Evolutionary conservation across 106 monocot species (phyloP), one percentile per base, ranked within the genome.

Genomic region (Apostasia ramifera): DNA sequence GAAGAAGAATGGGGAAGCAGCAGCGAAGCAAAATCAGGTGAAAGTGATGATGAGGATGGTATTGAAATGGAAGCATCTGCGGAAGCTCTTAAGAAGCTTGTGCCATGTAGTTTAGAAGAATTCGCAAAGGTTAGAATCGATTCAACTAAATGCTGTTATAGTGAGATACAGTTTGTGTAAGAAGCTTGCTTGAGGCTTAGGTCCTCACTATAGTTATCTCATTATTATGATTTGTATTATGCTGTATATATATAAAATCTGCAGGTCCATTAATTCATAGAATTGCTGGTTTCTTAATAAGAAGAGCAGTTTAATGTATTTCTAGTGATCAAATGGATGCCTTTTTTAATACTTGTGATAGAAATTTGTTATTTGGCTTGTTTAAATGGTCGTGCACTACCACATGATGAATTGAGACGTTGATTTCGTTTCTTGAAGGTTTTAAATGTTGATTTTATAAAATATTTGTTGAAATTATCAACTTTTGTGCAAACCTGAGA

Each of bases 71-170:
- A 72, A 11, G 64, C 55, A 74, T 69, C 92, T 71, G 67, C 73
- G 40, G 84, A 89, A 77, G 84, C 81, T 40, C 76, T 91, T 38
- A 90, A 85, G 52, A 91, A 91, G 40, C 68, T 95, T 67, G 80
- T 81, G 3, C 88, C 85, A 44, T 77, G 67, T 76, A 82, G 64
- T 71, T 64, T 88, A 45, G 83, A 86, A 44, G 83, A 92, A 67
- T 79, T 92, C 87, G 88, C 82, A 54, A 78, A 81, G 76, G 95
- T 91, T 61, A 73, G 70, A 41, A 52, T 26, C 26, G 26, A 26
- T 26, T 26, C 26, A 26, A 46, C 44, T 53, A 2, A 3, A 65
- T 46, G 48, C 26, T 65, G 9, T 5, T n/a, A 26, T 65, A 65
- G 14, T 65, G 50, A 4, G 8, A 50, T 50, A 50, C 50, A 8